Evolutionary conservation across 306 rosid species (phyloP).

Genomic region (Lathyrus sativus): DNA sequence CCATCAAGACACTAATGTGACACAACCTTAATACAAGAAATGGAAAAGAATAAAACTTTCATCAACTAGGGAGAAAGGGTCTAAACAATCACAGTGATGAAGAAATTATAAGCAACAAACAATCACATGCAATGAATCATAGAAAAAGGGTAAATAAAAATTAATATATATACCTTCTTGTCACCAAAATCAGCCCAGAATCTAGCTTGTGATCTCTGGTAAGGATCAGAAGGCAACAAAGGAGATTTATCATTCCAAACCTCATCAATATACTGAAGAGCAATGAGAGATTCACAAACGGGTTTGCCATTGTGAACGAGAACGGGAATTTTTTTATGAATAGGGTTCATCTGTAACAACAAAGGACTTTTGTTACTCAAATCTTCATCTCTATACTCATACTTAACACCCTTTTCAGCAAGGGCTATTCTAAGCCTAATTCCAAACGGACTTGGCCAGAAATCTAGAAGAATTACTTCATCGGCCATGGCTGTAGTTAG

Average conservation of each 20-base stretch:
- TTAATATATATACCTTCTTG: not conserved
- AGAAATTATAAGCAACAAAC: not conserved
- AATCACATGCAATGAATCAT: not conserved
- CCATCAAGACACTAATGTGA: too few species aligned
- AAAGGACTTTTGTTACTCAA: not conserved
- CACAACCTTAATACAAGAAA: too few species aligned
- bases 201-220: not conserved
- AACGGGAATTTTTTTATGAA: not conserved
- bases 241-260: slow-evolving; percentile 2
- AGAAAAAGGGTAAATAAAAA: not conserved
- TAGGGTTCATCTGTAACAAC: not conserved
- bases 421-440: not conserved
- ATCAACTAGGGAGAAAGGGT: too few species aligned
- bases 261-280: not conserved
- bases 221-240: slow-evolving; percentile 1
- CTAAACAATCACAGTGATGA: not conserved
- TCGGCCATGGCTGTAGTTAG: not conserved
- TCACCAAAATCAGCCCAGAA: not conserved
- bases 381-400: not conserved
- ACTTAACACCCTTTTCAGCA: not conserved
- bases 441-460: not conserved
- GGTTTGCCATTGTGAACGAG: not conserved
- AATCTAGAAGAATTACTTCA: not conserved
- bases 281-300: not conserved
- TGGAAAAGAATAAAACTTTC: too few species aligned